These are phyloP conservation scores for Exobasidium cylindrosporum DNA, from an alignment of 1,284 basidiomycete genomes.

Conservation along the genomic window DNA sequence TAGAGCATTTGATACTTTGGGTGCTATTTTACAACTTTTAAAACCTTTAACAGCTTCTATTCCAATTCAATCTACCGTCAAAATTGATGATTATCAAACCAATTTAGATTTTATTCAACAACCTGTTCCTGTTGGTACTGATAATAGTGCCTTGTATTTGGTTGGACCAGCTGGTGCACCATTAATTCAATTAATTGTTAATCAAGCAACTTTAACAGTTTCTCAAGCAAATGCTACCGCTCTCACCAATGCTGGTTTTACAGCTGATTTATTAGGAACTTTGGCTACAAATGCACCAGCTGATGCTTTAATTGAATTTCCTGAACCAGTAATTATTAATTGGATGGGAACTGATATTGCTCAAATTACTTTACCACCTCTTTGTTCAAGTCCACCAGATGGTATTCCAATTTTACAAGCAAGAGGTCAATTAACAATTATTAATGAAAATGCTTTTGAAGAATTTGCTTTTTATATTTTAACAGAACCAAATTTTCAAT, in stretches of 20 bases:
- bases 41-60: conserved; percentile 63
- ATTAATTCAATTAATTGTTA: conserved; percentile 68
- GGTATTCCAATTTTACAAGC: conserved; percentile 68
- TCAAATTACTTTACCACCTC: conserved; percentile 64
- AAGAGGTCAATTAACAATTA: conserved; percentile 52
- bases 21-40: conserved; percentile 65
- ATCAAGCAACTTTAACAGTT: conserved; percentile 64
- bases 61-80: conserved; percentile 54
- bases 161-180: conserved; percentile 64
- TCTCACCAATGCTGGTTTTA: conserved; percentile 46
- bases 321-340: conserved; percentile 60
- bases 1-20: conserved; percentile 56
- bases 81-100: conserved; percentile 57
- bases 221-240: conserved; percentile 66
- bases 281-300: conserved; percentile 55
- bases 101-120: conserved; percentile 67
- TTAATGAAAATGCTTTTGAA: conserved; percentile 60
- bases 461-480: conserved; percentile 67
- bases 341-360: conserved; percentile 70
- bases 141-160: conserved; percentile 66
- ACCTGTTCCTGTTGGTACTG: conserved; percentile 66
- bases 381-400: conserved; percentile 68
- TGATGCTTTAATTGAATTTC: conserved; percentile 59
- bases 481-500: conserved; percentile 67
- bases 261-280: conserved; percentile 56